Conservation (phyloP, 495 filamentous ascomycete genomes). For the Aspergillus nanangensis region DNA sequence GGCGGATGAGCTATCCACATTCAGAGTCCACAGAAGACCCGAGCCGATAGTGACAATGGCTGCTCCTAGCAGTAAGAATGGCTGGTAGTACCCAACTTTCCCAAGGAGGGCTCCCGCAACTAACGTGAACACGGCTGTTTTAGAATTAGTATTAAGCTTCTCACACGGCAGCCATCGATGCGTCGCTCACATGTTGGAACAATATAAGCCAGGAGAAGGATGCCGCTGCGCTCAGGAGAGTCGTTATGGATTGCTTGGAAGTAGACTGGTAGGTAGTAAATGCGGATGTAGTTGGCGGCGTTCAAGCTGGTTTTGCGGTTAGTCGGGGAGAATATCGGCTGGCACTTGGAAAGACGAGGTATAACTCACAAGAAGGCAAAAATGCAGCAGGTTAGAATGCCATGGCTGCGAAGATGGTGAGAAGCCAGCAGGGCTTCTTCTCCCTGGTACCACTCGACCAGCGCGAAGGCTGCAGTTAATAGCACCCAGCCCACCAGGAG, state of each 20-base stretch:
- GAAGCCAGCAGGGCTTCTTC: slow-evolving; percentile 20
- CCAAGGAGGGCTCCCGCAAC: slow-evolving; percentile 51
- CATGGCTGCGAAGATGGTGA: slow-evolving; percentile 15
- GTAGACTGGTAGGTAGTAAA: slow-evolving; percentile 48
- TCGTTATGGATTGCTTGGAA: slow-evolving; percentile 71
- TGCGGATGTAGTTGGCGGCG: slow-evolving; percentile 9
- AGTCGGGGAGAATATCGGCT: too few species aligned
- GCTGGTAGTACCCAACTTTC: slow-evolving; percentile 47
- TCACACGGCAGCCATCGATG: background rate
- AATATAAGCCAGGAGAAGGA: slow-evolving; percentile 59
- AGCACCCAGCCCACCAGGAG: slow-evolving; percentile 28
- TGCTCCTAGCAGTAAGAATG: slow-evolving; percentile 43
- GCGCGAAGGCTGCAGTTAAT: slow-evolving; percentile 20
- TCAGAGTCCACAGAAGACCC: slow-evolving; percentile 55
- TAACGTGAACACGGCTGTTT: slow-evolving; percentile 39
- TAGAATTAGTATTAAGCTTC: background rate
- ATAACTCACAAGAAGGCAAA: slow-evolving; percentile 22
- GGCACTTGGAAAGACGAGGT: background rate
- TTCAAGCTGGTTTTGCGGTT: background rate
- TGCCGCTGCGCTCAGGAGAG: slow-evolving; percentile 55
- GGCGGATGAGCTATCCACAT: slow-evolving; percentile 32
- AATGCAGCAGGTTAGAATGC: slow-evolving; percentile 12
- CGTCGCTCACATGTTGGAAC: slow-evolving; percentile 20
- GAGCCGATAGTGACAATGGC: slow-evolving; percentile 53
- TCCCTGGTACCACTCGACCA: slow-evolving; percentile 17